phyloP scores from a whole-genome alignment of 495 filamentous ascomycete species.

The Hypomontagnella submonticulosa region DNA sequence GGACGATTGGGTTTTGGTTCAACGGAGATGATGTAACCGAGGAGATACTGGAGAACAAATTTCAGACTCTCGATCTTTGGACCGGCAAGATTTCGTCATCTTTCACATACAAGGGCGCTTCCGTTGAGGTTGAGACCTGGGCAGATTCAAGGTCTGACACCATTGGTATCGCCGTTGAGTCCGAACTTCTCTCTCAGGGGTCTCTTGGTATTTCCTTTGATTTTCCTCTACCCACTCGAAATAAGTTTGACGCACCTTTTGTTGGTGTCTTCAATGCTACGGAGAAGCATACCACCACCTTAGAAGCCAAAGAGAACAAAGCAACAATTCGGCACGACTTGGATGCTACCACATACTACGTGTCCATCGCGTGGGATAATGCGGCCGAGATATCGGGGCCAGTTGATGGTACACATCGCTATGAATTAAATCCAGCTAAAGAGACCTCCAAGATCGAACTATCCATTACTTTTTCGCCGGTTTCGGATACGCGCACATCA shows the following conservation, averaged over 20 bases:
- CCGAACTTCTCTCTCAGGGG: constrained; percentile 48
- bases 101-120: constrained; percentile 54
- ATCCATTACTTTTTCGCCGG: constrained; percentile 50
- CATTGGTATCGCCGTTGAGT: constrained; percentile 57
- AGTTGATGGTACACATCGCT: constrained; percentile 54
- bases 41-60: constrained; percentile 51
- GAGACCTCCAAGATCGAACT: constrained; percentile 41
- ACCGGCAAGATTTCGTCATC: constrained; percentile 58
- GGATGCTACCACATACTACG: constrained; percentile 58
- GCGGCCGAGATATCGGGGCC: constrained; percentile 51
- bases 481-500: constrained; percentile 3
- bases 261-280: constrained; percentile 61
- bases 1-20: constrained; percentile 60
- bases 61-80: constrained; percentile 62
- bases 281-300: constrained; percentile 54
- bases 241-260: constrained; percentile 61
- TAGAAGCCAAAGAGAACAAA: constrained; percentile 39
- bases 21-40: constrained; percentile 53
- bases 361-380: constrained; percentile 52
- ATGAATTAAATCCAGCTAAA: constrained; percentile 50
- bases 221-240: constrained; percentile 59
- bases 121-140: constrained; percentile 57
- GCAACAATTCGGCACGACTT: constrained; percentile 60
- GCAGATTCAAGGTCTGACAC: constrained; percentile 60
- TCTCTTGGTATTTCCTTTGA: constrained; percentile 62